A percentile compares a stretch with the other conserved stretches of the same genome.
These are phyloP conservation scores for Parsonsia alboflavescens DNA, from an alignment of 257 asterid genomes.

Conservation along the genomic window DNA sequence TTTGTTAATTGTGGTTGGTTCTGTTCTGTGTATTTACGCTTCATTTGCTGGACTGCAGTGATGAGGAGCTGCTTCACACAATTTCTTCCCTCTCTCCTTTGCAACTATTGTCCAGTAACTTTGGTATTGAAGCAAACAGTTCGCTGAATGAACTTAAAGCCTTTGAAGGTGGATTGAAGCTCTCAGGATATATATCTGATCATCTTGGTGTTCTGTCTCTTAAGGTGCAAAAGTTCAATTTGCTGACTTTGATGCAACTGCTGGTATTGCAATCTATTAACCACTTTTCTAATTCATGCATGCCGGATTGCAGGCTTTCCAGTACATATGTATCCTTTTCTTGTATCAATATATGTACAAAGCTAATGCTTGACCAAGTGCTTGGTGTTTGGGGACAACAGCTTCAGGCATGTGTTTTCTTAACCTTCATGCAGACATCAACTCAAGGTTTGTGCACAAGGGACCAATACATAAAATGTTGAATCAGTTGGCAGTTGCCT, in stretches of 20 bases:
- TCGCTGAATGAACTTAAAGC: slow-evolving; percentile 41
- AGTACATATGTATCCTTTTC: slow-evolving; percentile 79
- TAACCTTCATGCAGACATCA: slow-evolving; percentile 65
- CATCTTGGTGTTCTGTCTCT: slow-evolving; percentile 44
- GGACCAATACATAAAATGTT: slow-evolving; percentile 86
- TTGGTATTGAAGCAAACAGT: slow-evolving; percentile 49
- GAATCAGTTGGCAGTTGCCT: slow-evolving; percentile 67
- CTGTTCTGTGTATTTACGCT: slow-evolving; percentile 13
- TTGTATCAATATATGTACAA: slow-evolving; percentile 7
- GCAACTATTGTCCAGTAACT: slow-evolving; percentile 53
- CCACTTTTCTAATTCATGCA: slow-evolving; percentile 27
- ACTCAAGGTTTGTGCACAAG: slow-evolving; percentile 81
- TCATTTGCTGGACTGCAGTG: slow-evolving; percentile 45
- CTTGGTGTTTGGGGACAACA: slow-evolving; percentile 19
- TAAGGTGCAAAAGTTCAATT: slow-evolving; percentile 49
- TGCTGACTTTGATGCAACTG: slow-evolving; percentile 14
- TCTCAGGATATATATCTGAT: slow-evolving; percentile 76
- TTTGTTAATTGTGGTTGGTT: slow-evolving; percentile 19
- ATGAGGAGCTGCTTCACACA: slow-evolving; percentile 54
- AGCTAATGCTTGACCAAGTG: slow-evolving; percentile 24
- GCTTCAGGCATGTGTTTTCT: slow-evolving; percentile 35
- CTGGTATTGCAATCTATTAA: slow-evolving; percentile 8
- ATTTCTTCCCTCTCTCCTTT: slow-evolving; percentile 66
- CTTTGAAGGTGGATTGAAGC: slow-evolving; percentile 52
- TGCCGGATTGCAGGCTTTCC: slow-evolving; percentile 70